A percentile compares a stretch with the other conserved stretches of the same genome.
phyloP scores from a whole-genome alignment of 2,329 filamentous ascomycete genomes.

The Aspergillus melleus region DNA sequence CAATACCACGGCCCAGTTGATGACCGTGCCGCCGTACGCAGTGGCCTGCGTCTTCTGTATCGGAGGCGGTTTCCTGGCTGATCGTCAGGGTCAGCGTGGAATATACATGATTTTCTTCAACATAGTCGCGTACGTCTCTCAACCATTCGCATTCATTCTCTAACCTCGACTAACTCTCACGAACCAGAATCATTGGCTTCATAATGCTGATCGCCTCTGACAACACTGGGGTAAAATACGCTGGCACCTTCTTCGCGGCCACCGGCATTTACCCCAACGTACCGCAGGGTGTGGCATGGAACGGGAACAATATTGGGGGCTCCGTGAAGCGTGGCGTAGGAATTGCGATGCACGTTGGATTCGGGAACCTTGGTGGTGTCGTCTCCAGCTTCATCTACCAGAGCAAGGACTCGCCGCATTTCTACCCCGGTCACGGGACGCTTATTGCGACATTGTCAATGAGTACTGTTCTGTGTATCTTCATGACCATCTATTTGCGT shows the following conservation, averaged over 20 bases:
- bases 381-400: constrained; percentile 12
- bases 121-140: constrained; percentile 8
- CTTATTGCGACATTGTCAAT: constrained; percentile 11
- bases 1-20: constrained; percentile 11
- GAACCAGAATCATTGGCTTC: constrained; percentile 10
- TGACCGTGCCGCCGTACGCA: constrained; percentile 11
- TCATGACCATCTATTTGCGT: constrained; percentile 11
- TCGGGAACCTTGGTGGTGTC: constrained; percentile 10
- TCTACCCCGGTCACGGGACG: constrained; percentile 5
- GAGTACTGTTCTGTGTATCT: constrained; percentile 8
- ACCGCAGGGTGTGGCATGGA: constrained; percentile 13
- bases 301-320: constrained; percentile 14
- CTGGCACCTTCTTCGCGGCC: constrained; percentile 13
- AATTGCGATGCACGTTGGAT: constrained; percentile 15
- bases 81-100: constrained; percentile 7
- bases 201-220: constrained; percentile 11
- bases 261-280: constrained; percentile 14
- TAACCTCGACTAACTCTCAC: background rate
- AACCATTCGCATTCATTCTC: too few relatives aligned
- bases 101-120: constrained; percentile 15
- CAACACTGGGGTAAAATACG: constrained; percentile 12
- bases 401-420: constrained; percentile 3
- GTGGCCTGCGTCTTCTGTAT: constrained; percentile 12
- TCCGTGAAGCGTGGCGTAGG: constrained; percentile 12
- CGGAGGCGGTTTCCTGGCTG: constrained; percentile 7